Evolutionary conservation across 2,329 filamentous ascomycete genomes (phyloP), one percentile per base, ranked within the genome.

Genomic region (Hypoxylon sp.): DNA sequence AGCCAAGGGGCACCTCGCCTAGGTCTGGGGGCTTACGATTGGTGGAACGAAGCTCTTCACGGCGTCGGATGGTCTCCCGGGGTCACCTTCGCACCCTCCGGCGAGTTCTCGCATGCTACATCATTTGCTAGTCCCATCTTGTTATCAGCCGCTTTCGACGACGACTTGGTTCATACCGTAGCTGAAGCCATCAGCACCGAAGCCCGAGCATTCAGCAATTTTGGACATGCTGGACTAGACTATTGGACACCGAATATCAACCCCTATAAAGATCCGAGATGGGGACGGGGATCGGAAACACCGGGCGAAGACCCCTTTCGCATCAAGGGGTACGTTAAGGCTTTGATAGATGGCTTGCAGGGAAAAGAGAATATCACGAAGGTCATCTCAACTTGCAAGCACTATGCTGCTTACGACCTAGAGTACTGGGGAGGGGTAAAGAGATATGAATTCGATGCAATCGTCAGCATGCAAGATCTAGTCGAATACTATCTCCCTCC

Each of bases 401-500:
- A 89, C 74, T 89, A 81, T 61, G 86, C 85, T 0, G 87, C 82
- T 0, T 88, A 89, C 70, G 87, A 89, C 73, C 75, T 87, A 2
- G 87, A 89, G 72, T 62, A 74, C 21, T 84, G 83, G 78, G 74
- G 77, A 32, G 77, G 77, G 2, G 75, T 80, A 23, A 78, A 77
- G n/a, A 79, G 85, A 10, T 82, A 85, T 74, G 82, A 83, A 14
- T 90, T 88, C 65, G 82, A 90, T 73, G 84, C 88, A 5, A 79
- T 83, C 11, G 85, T 90, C 63, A 81, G 82, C 9, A 79, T 82
- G 52, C 90, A 91, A 70, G 90, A 93, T 65, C 79, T 92, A 3
- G 83, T 85, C 0, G 90, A 91, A 72, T 92, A 91, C 78, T 92
- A 90, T 73, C 82, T 90, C 43, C 89, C 87, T 0, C 85, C 89